Conservation (phyloP, 2,329 filamentous ascomycete genomes). For the Fusarium annulatum region DNA sequence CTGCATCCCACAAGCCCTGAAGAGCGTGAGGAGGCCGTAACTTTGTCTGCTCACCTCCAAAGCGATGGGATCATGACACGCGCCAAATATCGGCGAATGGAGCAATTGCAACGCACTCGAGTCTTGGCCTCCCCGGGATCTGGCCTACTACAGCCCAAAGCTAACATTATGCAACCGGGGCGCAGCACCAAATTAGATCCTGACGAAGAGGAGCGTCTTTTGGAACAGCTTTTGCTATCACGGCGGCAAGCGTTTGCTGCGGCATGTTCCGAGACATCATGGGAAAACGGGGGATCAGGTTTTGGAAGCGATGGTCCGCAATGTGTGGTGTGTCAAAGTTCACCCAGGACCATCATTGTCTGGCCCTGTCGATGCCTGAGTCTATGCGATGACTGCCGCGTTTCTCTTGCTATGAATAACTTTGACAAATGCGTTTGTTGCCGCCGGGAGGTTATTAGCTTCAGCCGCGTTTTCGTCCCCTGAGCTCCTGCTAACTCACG, state of each 20-base stretch:
- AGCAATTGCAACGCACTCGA: constrained; percentile 75
- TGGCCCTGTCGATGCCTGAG: constrained; percentile 97
- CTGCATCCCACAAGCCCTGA: constrained; percentile 83
- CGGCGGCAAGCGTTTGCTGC: constrained; percentile 52
- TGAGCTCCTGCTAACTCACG: constrained; percentile 1
- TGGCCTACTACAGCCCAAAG: constrained; percentile 29
- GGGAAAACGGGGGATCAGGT: constrained; percentile 78
- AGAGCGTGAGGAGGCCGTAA: constrained; percentile 82
- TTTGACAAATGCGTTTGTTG: constrained; percentile 98
- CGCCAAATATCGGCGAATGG: constrained; percentile 75
- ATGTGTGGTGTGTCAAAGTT: constrained; percentile 92
- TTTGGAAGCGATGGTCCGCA: constrained; percentile 79
- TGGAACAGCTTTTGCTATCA: constrained; percentile 70
- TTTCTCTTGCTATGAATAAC: constrained; percentile 95
- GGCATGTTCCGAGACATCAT: constrained; percentile 54
- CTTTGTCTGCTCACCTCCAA: constrained; percentile 82
- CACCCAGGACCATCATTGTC: constrained; percentile 87
- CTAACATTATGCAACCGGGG: constrained; percentile 17
- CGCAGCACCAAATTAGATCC: constrained; percentile 58
- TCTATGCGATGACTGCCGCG: constrained; percentile 93
- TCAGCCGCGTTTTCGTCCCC: constrained; percentile 91
- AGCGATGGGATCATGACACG: constrained; percentile 82
- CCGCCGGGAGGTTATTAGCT: constrained; percentile 86
- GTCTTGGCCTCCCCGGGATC: constrained; percentile 59
- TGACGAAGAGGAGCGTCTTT: constrained; percentile 69